Percentiles rank a stretch among this genome's conserved stretches.
phyloP scores from a whole-genome alignment of 2,329 filamentous ascomycete species.

The Stromatinia cepivora region DNA sequence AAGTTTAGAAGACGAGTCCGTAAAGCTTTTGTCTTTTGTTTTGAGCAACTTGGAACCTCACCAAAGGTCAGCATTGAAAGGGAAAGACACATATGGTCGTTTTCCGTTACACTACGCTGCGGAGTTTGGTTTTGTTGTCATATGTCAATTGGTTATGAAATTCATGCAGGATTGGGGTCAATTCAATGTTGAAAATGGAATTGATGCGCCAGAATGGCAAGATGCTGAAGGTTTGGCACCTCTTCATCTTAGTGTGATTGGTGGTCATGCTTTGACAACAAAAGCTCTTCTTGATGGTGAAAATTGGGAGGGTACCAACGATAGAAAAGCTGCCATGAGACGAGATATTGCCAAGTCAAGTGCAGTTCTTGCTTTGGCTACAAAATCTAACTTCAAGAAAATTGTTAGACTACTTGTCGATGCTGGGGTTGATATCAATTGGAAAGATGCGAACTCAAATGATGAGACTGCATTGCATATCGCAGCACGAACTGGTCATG shows the following conservation, averaged over 20 bases:
- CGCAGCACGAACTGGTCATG: slow-evolving; percentile 84
- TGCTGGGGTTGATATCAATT: slow-evolving; percentile 89
- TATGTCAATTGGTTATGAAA: slow-evolving; percentile 83
- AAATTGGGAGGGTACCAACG: slow-evolving; percentile 65
- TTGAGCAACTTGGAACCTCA: slow-evolving; percentile 67
- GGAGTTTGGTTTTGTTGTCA: slow-evolving; percentile 89
- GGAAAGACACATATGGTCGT: slow-evolving; percentile 76
- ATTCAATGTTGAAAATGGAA: slow-evolving; percentile 80
- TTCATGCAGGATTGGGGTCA: slow-evolving; percentile 88
- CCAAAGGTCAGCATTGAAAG: slow-evolving; percentile 67
- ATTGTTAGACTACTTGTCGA: slow-evolving; percentile 88
- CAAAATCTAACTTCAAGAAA: slow-evolving; percentile 78
- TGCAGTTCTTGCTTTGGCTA: slow-evolving; percentile 82
- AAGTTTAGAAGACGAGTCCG: slow-evolving; percentile 70
- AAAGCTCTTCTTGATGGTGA: slow-evolving; percentile 78
- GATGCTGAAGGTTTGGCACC: slow-evolving; percentile 90
- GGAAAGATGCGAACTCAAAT: slow-evolving; percentile 69
- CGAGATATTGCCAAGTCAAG: slow-evolving; percentile 78
- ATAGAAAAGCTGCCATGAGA: slow-evolving; percentile 63
- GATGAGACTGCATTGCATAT: slow-evolving; percentile 92
- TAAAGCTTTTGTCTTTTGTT: slow-evolving; percentile 63
- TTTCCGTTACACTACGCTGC: slow-evolving; percentile 90
- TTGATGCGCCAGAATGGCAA: slow-evolving; percentile 87
- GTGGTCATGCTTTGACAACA: slow-evolving; percentile 85
- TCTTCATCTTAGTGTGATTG: slow-evolving; percentile 87